phyloP scores from a whole-genome alignment of 1,139 yeast genomes.

The Candida sp. region DNA sequence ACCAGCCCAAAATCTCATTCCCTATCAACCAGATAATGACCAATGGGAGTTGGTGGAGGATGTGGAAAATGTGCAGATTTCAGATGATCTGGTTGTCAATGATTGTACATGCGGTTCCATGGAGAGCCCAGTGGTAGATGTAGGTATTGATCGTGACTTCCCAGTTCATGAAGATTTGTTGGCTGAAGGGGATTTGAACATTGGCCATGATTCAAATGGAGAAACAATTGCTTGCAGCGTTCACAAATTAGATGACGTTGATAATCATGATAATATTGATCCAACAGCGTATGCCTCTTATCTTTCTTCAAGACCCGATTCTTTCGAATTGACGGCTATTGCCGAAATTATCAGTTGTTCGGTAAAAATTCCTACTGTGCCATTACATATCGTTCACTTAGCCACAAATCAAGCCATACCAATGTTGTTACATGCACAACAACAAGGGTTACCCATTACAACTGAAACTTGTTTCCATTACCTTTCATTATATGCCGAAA shows the following conservation, averaged over 20 bases:
- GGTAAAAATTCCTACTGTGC: slow-evolving; percentile 56
- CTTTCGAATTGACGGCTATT: slow-evolving; percentile 83
- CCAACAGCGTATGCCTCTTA: slow-evolving; percentile 74
- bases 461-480: slow-evolving; percentile 97
- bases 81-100: too few species aligned
- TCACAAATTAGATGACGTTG: too few species aligned
- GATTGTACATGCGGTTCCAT: too few species aligned
- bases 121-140: too few species aligned
- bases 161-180: too few species aligned
- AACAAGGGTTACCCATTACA: slow-evolving; percentile 54
- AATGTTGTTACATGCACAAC: slow-evolving; percentile 61
- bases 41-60: too few species aligned
- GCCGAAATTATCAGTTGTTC: slow-evolving; percentile 65
- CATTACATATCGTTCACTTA: slow-evolving; percentile 84
- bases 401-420: slow-evolving; percentile 85
- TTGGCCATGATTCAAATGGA: too few species aligned
- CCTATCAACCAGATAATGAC: slow-evolving; percentile 22
- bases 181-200: too few species aligned
- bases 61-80: too few species aligned
- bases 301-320: slow-evolving; percentile 83
- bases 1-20: slow-evolving; percentile 27
- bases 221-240: too few species aligned
- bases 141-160: too few species aligned
- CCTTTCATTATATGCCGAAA: slow-evolving; percentile 71
- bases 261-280: slow-evolving; percentile 32